Percentiles rank a stretch among this genome's conserved stretches.
Evolutionary conservation across 1,284 basidiomycete species (phyloP).

Genomic region (Prillingera fragicola): DNA sequence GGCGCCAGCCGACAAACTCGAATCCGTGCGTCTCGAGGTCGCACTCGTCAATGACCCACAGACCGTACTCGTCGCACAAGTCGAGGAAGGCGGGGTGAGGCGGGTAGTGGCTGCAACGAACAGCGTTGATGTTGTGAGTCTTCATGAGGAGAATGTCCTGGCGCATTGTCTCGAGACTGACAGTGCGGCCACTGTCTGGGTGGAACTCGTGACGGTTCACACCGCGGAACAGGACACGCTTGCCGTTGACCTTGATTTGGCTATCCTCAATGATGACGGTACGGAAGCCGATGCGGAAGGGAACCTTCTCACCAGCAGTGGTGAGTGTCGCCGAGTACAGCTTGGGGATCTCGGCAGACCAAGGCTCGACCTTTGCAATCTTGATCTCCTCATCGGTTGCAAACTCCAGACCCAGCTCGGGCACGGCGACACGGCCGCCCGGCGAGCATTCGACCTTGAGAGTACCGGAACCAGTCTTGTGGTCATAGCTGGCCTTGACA

Average conservation of each 20-base stretch:
- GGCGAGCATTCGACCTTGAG: constrained; percentile 20
- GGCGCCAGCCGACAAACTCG: constrained; percentile 12
- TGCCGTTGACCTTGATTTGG: constrained; percentile 26
- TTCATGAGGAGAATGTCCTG: constrained; percentile 27
- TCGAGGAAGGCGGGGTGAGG: constrained; percentile 24
- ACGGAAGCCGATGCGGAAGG: constrained; percentile 26
- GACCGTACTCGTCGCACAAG: constrained; percentile 28
- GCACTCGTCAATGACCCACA: constrained; percentile 27
- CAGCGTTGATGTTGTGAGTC: constrained; percentile 26
- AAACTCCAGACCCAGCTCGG: constrained; percentile 21
- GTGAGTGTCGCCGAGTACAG: constrained; percentile 12
- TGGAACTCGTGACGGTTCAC: constrained; percentile 31
- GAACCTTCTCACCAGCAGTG: constrained; percentile 15
- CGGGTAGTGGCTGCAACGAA: constrained; percentile 24
- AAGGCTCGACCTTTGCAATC: constrained; percentile 11
- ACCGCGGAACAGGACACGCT: constrained; percentile 18
- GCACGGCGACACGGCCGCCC: constrained; percentile 10
- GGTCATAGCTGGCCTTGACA: constrained; percentile 18
- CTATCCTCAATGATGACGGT: constrained; percentile 16
- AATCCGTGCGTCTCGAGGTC: constrained; percentile 31
- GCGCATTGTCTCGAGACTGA: constrained; percentile 19
- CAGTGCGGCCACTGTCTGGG: constrained; percentile 16
- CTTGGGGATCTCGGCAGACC: constrained; percentile 15
- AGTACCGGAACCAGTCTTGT: constrained; percentile 12
- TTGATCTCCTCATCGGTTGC: constrained; percentile 5